Percentiles rank a stretch among this genome's conserved stretches.
Conservation (phyloP, 495 filamentous ascomycete species). For the Neurospora sp. region DNA sequence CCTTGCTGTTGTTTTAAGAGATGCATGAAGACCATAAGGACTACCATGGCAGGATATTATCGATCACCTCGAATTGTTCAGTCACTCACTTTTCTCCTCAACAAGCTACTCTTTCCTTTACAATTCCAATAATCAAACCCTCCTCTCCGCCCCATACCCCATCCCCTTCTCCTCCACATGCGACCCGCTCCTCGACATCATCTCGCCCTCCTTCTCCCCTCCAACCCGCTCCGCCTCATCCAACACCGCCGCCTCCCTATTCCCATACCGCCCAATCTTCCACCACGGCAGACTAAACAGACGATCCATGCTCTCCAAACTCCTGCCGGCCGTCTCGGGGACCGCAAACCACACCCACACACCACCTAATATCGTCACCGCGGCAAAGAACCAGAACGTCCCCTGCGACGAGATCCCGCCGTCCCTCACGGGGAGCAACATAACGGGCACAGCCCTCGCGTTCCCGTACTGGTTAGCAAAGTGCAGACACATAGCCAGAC, state of each 20-base stretch:
- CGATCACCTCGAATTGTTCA: background rate
- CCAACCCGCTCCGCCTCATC: constrained; percentile 27
- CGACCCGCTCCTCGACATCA: constrained; percentile 1
- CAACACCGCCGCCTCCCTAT: constrained; percentile 40
- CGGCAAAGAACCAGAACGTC: constrained; percentile 59
- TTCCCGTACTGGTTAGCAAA: constrained; percentile 68
- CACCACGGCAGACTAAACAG: constrained; percentile 61
- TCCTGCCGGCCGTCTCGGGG: constrained; percentile 56
- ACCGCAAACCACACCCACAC: constrained; percentile 52
- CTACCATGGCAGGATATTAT: background rate
- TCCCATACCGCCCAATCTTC: constrained; percentile 51
- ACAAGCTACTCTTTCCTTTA: background rate
- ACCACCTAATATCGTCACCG: constrained; percentile 47
- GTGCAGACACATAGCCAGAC: constrained; percentile 48
- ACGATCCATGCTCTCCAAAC: constrained; percentile 54
- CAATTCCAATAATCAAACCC: background rate
- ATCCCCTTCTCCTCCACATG: background rate
- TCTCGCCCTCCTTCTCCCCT: constrained; percentile 9
- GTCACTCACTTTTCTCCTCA: background rate
- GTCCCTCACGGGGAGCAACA: constrained; percentile 35
- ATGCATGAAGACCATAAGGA: background rate
- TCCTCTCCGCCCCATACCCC: background rate
- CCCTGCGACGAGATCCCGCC: constrained; percentile 41
- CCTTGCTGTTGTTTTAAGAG: background rate
- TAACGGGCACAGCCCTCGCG: constrained; percentile 45